Conservation (phyloP, 2,329 filamentous ascomycete species). For the Penicillium sp. region DNA sequence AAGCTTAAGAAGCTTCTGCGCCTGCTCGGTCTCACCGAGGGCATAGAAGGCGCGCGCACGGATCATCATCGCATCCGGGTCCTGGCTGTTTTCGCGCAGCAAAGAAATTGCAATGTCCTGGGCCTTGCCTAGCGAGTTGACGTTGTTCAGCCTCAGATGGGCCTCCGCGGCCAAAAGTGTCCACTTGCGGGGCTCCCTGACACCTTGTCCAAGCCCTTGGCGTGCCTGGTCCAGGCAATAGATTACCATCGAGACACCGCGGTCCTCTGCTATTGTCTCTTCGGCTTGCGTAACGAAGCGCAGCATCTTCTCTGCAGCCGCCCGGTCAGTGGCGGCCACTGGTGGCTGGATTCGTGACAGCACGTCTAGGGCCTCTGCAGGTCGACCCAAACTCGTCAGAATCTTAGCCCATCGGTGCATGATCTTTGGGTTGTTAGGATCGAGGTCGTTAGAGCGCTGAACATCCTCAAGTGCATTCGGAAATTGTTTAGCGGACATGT, state of each 20-base stretch:
- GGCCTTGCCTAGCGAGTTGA: slow-evolving; percentile 84
- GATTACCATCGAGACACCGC: slow-evolving; percentile 84
- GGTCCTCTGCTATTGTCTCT: slow-evolving; percentile 70
- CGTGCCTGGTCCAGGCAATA: slow-evolving; percentile 91
- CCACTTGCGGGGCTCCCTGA: slow-evolving; percentile 86
- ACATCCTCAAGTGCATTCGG: slow-evolving; percentile 82
- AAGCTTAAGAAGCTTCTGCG: slow-evolving; percentile 85
- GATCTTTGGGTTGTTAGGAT: slow-evolving; percentile 84
- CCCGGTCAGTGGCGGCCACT: slow-evolving; percentile 80
- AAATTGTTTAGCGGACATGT: slow-evolving; percentile 82
- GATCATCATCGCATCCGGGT: slow-evolving; percentile 89
- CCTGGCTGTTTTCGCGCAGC: slow-evolving; percentile 80
- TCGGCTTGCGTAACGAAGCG: slow-evolving; percentile 77
- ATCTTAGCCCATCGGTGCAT: slow-evolving; percentile 84
- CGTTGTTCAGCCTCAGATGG: slow-evolving; percentile 85
- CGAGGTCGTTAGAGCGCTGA: slow-evolving; percentile 74
- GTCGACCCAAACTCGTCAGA: slow-evolving; percentile 80
- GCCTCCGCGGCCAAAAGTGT: slow-evolving; percentile 88
- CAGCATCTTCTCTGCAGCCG: slow-evolving; percentile 79
- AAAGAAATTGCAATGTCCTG: slow-evolving; percentile 89
- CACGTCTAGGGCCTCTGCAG: slow-evolving; percentile 79
- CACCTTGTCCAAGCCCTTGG: slow-evolving; percentile 70
- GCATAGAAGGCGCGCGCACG: slow-evolving; percentile 83
- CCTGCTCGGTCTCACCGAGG: slow-evolving; percentile 93
- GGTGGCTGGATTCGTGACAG: slow-evolving; percentile 77